Evolutionary conservation across 768 basidiomycete species (phyloP).

Genomic region (Lyophyllum decastes): DNA sequence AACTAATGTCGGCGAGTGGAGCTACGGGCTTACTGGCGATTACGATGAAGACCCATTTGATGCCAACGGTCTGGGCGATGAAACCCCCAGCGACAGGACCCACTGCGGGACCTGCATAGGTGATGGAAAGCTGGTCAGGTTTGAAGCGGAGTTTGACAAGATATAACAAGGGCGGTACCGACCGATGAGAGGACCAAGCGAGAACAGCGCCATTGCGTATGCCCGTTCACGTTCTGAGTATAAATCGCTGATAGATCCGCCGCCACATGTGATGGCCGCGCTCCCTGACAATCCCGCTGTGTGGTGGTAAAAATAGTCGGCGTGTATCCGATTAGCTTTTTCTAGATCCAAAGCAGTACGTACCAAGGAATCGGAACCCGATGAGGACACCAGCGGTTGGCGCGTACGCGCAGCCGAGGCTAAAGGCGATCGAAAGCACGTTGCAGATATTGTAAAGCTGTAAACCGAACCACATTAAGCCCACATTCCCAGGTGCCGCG

Average conservation of each 20-base stretch:
- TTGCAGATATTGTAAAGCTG: conserved; percentile 60
- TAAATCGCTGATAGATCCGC: conserved; percentile 64
- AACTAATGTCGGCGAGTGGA: neutral
- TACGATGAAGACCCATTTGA: conserved; percentile 60
- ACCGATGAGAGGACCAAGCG: conserved; percentile 63
- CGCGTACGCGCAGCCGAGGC: conserved; percentile 67
- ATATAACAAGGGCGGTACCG: neutral
- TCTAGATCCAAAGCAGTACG: neutral
- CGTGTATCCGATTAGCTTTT: neutral
- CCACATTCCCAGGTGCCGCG: too few species aligned
- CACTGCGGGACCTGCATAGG: conserved; percentile 42
- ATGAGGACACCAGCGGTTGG: conserved; percentile 56
- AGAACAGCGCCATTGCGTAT: conserved; percentile 69
- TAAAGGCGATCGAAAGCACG: conserved; percentile 62
- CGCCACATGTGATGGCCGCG: conserved; percentile 63
- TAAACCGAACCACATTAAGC: neutral
- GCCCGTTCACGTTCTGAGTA: conserved; percentile 54
- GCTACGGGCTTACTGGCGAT: conserved; percentile 34
- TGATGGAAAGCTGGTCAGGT: conserved; percentile 8
- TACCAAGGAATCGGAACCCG: conserved; percentile 67
- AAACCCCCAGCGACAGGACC: conserved; percentile 69
- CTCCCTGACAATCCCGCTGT: conserved; percentile 63
- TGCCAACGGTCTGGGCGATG: conserved; percentile 56
- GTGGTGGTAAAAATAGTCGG: neutral
- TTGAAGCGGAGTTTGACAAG: neutral